Conservation (phyloP, 768 basidiomycete species). For the Sporobolomyces phaffii region DNA sequence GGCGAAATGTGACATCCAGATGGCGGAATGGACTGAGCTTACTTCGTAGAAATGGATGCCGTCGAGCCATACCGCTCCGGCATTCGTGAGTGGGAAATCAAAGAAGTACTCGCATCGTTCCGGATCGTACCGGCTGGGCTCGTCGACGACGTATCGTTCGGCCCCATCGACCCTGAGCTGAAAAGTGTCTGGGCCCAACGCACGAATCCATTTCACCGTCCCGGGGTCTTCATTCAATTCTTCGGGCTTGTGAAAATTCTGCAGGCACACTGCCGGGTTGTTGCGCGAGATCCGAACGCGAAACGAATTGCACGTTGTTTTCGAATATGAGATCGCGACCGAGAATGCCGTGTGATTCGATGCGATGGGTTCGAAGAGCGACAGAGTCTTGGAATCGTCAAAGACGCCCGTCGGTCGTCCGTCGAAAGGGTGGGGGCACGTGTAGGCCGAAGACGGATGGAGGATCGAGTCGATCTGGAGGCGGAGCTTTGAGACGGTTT, state of each 20-base stretch:
- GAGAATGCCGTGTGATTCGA: constrained; percentile 6
- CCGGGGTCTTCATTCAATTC: neutral
- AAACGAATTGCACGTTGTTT: constrained; percentile 25
- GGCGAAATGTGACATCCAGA: too few relatives aligned
- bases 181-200: constrained; percentile 24
- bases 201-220: neutral
- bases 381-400: neutral
- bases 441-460: neutral
- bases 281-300: constrained; percentile 5
- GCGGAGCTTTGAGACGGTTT: neutral
- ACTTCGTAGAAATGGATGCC: constrained; percentile 14
- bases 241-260: neutral
- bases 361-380: neutral
- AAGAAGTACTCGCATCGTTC: constrained; percentile 15
- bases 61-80: constrained; percentile 11
- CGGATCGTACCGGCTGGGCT: constrained; percentile 1
- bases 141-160: constrained; percentile 7
- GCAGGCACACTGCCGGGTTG: constrained; percentile 2
- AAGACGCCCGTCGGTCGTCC: neutral
- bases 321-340: constrained; percentile 15
- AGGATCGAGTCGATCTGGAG: constrained; percentile 2
- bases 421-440: neutral
- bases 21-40: too few relatives aligned
- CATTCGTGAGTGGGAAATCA: constrained; percentile 11
- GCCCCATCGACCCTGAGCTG: constrained; percentile 26